Evolutionary conservation across 2,329 filamentous ascomycete species (phyloP).

Genomic region (Magnaporthiopsis rhizophila): DNA sequence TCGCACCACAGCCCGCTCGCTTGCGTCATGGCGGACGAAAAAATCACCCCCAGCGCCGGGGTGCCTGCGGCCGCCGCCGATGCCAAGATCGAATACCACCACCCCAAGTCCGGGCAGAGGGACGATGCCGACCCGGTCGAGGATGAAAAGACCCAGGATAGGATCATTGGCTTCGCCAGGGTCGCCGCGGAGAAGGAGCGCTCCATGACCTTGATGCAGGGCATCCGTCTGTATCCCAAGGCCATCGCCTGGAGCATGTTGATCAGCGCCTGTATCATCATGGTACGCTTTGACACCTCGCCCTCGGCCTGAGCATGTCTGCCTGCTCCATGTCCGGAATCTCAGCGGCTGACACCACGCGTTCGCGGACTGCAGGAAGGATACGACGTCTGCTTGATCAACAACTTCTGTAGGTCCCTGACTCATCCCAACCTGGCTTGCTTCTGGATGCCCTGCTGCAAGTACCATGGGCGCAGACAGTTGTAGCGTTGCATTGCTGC

Average conservation of each 20-base stretch:
- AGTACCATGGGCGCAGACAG: background rate
- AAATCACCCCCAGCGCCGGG: background rate
- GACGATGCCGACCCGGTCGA: background rate
- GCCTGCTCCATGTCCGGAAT: background rate
- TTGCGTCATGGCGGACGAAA: slow-evolving; percentile 1
- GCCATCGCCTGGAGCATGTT: slow-evolving; percentile 76
- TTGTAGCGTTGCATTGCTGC: background rate
- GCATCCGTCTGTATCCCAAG: slow-evolving; percentile 76
- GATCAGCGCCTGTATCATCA: slow-evolving; percentile 84
- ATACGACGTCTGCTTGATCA: slow-evolving; percentile 74
- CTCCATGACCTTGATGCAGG: slow-evolving; percentile 65
- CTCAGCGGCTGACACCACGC: background rate
- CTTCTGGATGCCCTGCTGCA: no score
- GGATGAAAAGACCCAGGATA: slow-evolving; percentile 20
- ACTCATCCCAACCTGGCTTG: background rate
- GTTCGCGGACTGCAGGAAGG: slow-evolving; percentile 46
- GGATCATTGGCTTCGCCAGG: slow-evolving; percentile 36
- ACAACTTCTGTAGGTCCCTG: slow-evolving; percentile 58
- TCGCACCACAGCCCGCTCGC: background rate
- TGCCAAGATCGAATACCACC: slow-evolving; percentile 12
- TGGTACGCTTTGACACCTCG: slow-evolving; percentile 34
- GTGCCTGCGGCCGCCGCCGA: slow-evolving; percentile 4
- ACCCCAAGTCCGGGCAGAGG: slow-evolving; percentile 10
- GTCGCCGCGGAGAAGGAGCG: slow-evolving; percentile 54
- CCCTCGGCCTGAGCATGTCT: no score